phyloP scores from a whole-genome alignment of 805 yeast genomes.

The Isabelozyma pseudorhagii region DNA sequence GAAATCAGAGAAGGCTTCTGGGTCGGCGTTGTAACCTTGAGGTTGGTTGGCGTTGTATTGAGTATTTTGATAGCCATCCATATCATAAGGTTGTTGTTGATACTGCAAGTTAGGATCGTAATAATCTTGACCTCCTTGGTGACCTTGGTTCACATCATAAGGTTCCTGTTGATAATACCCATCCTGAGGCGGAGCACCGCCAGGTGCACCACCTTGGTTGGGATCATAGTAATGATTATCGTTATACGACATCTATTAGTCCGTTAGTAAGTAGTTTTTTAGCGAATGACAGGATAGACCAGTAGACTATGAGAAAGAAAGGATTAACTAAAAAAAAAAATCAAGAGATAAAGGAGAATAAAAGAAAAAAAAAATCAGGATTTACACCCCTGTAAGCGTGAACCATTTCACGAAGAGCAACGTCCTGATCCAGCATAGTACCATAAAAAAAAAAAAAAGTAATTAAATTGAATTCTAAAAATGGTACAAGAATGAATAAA shows the following conservation, averaged over 20 bases:
- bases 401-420: neutral
- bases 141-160: conserved; percentile 19
- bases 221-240: conserved; percentile 51
- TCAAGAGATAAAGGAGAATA: neutral
- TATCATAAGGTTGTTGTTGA: conserved; percentile 50
- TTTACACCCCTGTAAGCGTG: neutral
- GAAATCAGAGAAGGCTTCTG: conserved; percentile 67
- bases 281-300: neutral
- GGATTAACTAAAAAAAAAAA: neutral
- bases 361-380: neutral
- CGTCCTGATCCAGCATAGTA: neutral
- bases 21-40: conserved; percentile 42
- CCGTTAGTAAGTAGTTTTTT: conserved; percentile 1
- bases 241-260: conserved; percentile 54
- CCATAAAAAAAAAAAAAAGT: neutral
- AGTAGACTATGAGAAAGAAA: neutral
- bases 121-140: conserved; percentile 40
- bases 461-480: conserved; percentile 1
- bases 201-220: conserved; percentile 29
- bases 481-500: neutral
- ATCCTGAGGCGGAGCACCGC: conserved; percentile 12
- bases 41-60: conserved; percentile 12
- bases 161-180: conserved; percentile 34
- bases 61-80: conserved; percentile 46
- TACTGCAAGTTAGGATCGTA: conserved; percentile 45